phyloP scores from a whole-genome alignment of 306 rosid genomes.

The Ziziphus jujuba region DNA sequence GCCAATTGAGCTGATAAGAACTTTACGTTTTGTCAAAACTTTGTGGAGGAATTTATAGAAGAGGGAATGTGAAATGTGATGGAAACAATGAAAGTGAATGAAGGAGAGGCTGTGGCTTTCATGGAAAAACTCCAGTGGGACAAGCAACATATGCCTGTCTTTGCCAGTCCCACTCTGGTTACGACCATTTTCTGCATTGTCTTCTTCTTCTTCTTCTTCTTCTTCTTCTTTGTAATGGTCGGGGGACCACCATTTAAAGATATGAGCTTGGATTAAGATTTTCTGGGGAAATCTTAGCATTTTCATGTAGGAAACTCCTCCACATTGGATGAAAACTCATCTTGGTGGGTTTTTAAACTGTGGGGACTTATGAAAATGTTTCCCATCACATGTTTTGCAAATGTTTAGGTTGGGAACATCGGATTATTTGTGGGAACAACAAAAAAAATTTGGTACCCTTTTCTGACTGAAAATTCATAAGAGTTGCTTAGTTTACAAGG shows the following conservation, averaged over 20 bases:
- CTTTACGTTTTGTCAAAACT: background rate
- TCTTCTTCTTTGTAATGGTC: background rate
- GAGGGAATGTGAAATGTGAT: constrained; percentile 4
- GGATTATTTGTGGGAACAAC: too few species aligned
- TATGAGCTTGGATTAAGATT: background rate
- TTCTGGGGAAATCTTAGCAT: too few species aligned
- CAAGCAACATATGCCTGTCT: constrained; percentile 23
- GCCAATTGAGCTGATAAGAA: background rate
- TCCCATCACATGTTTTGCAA: too few species aligned
- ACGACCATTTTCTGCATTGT: background rate
- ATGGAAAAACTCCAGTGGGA: background rate
- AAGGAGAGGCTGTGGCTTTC: background rate
- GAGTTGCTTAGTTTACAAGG: too few species aligned
- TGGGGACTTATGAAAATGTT: too few species aligned
- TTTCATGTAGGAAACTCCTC: too few species aligned
- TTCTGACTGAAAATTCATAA: too few species aligned
- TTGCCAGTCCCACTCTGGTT: constrained; percentile 7
- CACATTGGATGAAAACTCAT: too few species aligned
- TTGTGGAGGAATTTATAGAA: background rate
- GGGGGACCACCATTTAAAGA: constrained; percentile 42
- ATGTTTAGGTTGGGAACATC: too few species aligned
- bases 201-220: too few species aligned
- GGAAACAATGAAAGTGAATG: background rate
- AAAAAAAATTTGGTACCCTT: too few species aligned
- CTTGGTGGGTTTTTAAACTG: too few species aligned